Percentiles rank a stretch among this genome's conserved stretches.
Evolutionary conservation across 257 asterid genomes (phyloP).

Genomic region (Ophiorrhiza pumila): DNA sequence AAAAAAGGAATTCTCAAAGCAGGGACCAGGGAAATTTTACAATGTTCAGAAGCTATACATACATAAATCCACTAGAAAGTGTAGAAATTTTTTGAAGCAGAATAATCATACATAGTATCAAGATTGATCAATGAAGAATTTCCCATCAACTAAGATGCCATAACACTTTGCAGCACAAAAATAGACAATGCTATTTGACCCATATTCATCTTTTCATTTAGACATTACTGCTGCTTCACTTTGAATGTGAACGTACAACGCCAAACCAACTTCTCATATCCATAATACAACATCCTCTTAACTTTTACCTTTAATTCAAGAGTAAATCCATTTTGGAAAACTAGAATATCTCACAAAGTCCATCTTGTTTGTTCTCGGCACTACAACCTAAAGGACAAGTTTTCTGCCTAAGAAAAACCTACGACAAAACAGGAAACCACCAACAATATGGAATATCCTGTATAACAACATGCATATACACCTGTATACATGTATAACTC

Average conservation of each 20-base stretch:
- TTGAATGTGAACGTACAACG: background rate
- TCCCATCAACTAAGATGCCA: background rate
- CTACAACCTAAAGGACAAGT: background rate
- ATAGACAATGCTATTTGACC: background rate
- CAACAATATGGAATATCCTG: background rate
- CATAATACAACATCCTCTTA: background rate
- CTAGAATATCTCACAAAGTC: too few species aligned
- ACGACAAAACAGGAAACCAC: background rate
- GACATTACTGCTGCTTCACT: background rate
- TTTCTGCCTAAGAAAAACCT: background rate
- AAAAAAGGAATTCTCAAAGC: background rate
- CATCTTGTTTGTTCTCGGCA: too few species aligned
- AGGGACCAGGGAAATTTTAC: background rate
- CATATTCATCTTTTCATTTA: background rate
- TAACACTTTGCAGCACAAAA: background rate
- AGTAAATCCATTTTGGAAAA: too few species aligned
- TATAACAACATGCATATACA: background rate
- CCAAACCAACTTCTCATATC: background rate
- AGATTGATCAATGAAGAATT: background rate
- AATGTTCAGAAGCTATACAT: background rate
- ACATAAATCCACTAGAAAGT: background rate
- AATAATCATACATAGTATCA: background rate
- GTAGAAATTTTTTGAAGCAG: background rate
- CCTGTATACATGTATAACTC: background rate
- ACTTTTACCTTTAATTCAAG: background rate